These are phyloP conservation scores for Metschnikowia reukaufii DNA, from an alignment of 805 yeast genomes.

Conservation along the genomic window DNA sequence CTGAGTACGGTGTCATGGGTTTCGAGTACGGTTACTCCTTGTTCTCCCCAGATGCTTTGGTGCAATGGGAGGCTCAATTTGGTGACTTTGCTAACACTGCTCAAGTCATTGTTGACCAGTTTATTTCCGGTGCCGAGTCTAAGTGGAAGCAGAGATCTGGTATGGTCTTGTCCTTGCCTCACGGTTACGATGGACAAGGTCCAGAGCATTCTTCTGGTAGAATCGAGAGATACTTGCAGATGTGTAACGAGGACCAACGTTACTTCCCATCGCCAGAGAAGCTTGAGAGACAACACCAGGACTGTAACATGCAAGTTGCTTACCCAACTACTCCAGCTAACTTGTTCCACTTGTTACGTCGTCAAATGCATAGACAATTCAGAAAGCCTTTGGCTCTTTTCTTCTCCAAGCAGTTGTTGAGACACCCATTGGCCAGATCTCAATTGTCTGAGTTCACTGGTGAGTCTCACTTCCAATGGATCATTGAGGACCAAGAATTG, in stretches of 20 bases:
- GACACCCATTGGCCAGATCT: conserved; percentile 93
- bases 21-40: conserved; percentile 98
- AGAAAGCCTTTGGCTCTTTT: conserved; percentile 85
- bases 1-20: conserved; percentile 99
- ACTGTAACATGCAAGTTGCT: conserved; percentile 95
- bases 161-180: conserved; percentile 90
- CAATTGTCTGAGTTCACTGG: conserved; percentile 79
- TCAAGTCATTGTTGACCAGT: conserved; percentile 96
- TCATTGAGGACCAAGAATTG: conserved; percentile 87
- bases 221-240: conserved; percentile 92
- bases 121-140: conserved; percentile 93
- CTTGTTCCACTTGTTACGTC: conserved; percentile 92
- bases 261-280: conserved; percentile 86
- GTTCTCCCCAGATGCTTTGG: conserved; percentile 95
- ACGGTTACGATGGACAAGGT: conserved; percentile 99
- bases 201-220: conserved; percentile 99
- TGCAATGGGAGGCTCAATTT: conserved; percentile 99
- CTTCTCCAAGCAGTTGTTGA: conserved; percentile 90
- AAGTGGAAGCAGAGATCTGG: conserved; percentile 99
- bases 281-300: conserved; percentile 97
- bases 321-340: conserved; percentile 98
- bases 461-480: conserved; percentile 92
- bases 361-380: conserved; percentile 99
- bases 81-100: conserved; percentile 99
- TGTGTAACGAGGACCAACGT: conserved; percentile 95